These are phyloP conservation scores for Leccinum pachyderme DNA, from an alignment of 1,284 basidiomycete genomes.

Conservation along the genomic window DNA sequence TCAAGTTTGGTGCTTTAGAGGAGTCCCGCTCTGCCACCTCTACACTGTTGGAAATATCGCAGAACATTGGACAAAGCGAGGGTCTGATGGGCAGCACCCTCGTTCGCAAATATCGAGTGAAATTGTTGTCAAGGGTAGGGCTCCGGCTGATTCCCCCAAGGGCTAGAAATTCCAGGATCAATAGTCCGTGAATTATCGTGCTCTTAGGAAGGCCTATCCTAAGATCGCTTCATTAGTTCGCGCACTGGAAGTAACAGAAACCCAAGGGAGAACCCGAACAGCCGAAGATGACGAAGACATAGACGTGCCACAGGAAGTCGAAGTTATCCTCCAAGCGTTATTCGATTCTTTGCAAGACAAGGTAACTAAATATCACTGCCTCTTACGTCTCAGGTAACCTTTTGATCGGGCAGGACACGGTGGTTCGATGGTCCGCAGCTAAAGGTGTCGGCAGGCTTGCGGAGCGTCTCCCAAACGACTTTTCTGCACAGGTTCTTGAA, in stretches of 20 bases:
- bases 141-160: slow-evolving; percentile 60
- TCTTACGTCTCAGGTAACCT: slow-evolving; percentile 2
- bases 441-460: slow-evolving; percentile 90
- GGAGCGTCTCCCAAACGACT: slow-evolving; percentile 73
- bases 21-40: slow-evolving; percentile 47
- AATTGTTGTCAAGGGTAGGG: slow-evolving; percentile 62
- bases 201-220: slow-evolving; percentile 1
- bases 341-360: slow-evolving; percentile 81
- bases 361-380: slow-evolving; percentile 40
- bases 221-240: slow-evolving; percentile 24
- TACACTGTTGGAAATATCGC: slow-evolving; percentile 45
- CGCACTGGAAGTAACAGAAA: slow-evolving; percentile 17
- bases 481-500: slow-evolving; percentile 78
- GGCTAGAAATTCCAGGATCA: slow-evolving; percentile 36
- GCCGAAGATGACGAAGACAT: slow-evolving; percentile 45
- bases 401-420: slow-evolving; percentile 68
- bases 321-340: slow-evolving; percentile 72
- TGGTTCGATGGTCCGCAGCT: slow-evolving; percentile 93
- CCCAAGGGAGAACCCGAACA: slow-evolving; percentile 1
- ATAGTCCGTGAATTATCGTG: slow-evolving; percentile 24
- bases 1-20: slow-evolving; percentile 63
- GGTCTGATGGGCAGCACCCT: slow-evolving; percentile 55
- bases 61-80: slow-evolving; percentile 40
- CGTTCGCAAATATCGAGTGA: slow-evolving; percentile 64
- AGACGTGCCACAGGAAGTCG: slow-evolving; percentile 81